A percentile compares a stretch with the other conserved stretches of the same genome.
phyloP scores from a whole-genome alignment of 2,329 filamentous ascomycete species.

The Bipolaris cookei region DNA sequence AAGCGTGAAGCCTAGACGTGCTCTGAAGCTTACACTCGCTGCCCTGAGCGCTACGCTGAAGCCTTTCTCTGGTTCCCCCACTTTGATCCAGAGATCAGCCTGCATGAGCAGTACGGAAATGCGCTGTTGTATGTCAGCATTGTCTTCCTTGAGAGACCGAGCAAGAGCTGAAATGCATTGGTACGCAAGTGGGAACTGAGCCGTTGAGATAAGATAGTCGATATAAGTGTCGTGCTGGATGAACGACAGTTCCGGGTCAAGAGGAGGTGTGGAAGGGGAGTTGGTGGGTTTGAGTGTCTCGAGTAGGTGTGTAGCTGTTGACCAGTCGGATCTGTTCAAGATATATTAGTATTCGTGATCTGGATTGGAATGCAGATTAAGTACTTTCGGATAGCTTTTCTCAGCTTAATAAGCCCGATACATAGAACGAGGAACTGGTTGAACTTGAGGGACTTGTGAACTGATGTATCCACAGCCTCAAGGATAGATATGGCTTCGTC shows the following conservation, averaged over 20 bases:
- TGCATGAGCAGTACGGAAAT: conserved; percentile 76
- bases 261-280: conserved; percentile 47
- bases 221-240: conserved; percentile 66
- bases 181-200: conserved; percentile 61
- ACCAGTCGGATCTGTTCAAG: conserved; percentile 57
- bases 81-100: conserved; percentile 70
- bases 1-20: conserved; percentile 70
- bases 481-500: conserved; percentile 69
- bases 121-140: conserved; percentile 70
- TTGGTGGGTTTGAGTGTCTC: conserved; percentile 60
- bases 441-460: conserved; percentile 75
- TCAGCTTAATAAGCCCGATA: conserved; percentile 69
- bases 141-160: conserved; percentile 58
- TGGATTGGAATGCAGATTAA: not conserved
- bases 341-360: conserved; percentile 19
- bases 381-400: conserved; percentile 64
- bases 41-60: conserved; percentile 80
- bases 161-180: conserved; percentile 61
- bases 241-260: conserved; percentile 65
- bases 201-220: conserved; percentile 62
- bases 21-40: conserved; percentile 73
- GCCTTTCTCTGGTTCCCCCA: conserved; percentile 72
- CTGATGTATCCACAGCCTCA: conserved; percentile 65
- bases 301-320: conserved; percentile 63
- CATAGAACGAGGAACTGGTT: conserved; percentile 76